A percentile compares a stretch with the other conserved stretches of the same genome.
Conservation (phyloP, 2,329 filamentous ascomycete genomes). For the Fusarium sublunatum region DNA sequence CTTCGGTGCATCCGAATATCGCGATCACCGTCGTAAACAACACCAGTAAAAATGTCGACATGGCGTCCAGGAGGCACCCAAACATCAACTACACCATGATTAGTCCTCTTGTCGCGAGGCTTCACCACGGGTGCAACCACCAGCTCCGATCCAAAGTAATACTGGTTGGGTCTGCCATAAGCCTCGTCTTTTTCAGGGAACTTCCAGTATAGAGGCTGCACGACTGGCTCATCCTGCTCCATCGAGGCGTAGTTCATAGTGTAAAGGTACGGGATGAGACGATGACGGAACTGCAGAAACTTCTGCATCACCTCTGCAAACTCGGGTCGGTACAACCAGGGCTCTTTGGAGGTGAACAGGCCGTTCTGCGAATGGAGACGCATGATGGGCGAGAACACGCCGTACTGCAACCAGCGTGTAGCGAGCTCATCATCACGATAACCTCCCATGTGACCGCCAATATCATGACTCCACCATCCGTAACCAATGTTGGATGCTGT, state of each 20-base stretch:
- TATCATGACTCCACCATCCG: slow-evolving; percentile 76
- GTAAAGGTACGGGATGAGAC: slow-evolving; percentile 70
- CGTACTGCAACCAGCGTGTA: slow-evolving; percentile 71
- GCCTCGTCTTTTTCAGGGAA: slow-evolving; percentile 64
- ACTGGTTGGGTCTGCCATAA: slow-evolving; percentile 68
- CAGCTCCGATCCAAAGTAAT: slow-evolving; percentile 67
- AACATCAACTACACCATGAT: slow-evolving; percentile 59
- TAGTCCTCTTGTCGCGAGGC: slow-evolving; percentile 59
- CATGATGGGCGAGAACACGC: slow-evolving; percentile 70
- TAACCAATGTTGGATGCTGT: slow-evolving; percentile 75
- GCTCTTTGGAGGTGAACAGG: slow-evolving; percentile 70
- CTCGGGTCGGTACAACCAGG: slow-evolving; percentile 66
- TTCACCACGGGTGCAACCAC: slow-evolving; percentile 67
- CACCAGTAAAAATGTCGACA: slow-evolving; percentile 68
- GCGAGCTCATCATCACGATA: slow-evolving; percentile 67
- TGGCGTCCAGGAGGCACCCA: slow-evolving; percentile 68
- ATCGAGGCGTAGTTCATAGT: slow-evolving; percentile 64
- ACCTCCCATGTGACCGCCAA: slow-evolving; percentile 71
- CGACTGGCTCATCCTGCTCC: slow-evolving; percentile 60
- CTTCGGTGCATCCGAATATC: slow-evolving; percentile 63
- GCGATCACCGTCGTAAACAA: slow-evolving; percentile 67
- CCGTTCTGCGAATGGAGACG: slow-evolving; percentile 69
- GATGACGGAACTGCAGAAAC: slow-evolving; percentile 66
- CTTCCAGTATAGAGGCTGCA: slow-evolving; percentile 73
- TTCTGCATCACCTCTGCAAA: slow-evolving; percentile 59